A percentile compares a stretch with the other conserved stretches of the same genome.
Conservation (phyloP, 2,329 filamentous ascomycete species). For the Monosporascus sp. region DNA sequence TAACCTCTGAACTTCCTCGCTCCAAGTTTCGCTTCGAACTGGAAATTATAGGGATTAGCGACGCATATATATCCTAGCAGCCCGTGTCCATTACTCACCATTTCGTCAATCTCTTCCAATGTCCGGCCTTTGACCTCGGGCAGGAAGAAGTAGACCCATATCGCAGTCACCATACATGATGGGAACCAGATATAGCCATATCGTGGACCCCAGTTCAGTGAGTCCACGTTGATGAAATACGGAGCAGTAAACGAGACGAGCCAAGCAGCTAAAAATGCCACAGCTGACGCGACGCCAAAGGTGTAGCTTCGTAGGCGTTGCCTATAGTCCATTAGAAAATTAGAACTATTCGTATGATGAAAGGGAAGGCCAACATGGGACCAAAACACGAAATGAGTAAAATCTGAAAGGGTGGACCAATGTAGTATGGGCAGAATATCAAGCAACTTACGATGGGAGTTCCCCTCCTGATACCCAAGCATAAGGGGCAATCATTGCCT, state of each 20-base stretch:
- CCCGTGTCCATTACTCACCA: slow-evolving; percentile 23
- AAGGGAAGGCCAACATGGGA: too few species aligned
- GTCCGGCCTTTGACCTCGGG: slow-evolving; percentile 43
- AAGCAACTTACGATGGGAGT: slow-evolving; percentile 33
- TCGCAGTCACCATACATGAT: slow-evolving; percentile 17
- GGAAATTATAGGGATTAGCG: neutral
- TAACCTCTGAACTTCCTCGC: slow-evolving; percentile 17
- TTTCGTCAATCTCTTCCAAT: slow-evolving; percentile 43
- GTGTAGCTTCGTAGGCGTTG: slow-evolving; percentile 48
- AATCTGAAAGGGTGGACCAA: too few species aligned
- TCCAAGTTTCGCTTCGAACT: slow-evolving; percentile 18
- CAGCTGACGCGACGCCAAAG: slow-evolving; percentile 42
- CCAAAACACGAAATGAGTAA: too few species aligned
- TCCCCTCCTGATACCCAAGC: slow-evolving; percentile 49
- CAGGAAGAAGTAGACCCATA: slow-evolving; percentile 37
- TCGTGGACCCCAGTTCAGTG: slow-evolving; percentile 45
- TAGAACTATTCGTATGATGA: neutral
- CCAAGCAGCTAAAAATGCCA: slow-evolving; percentile 46
- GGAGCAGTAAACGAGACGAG: slow-evolving; percentile 47
- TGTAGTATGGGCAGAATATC: too few species aligned
- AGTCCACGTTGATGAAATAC: slow-evolving; percentile 47
- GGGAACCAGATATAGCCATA: slow-evolving; percentile 48
- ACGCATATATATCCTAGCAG: neutral
- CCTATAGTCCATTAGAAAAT: neutral
- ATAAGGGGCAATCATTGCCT: slow-evolving; percentile 44